Percentiles rank a stretch among this genome's conserved stretches.
These are phyloP conservation scores for Vitis hybrid DNA, from an alignment of 177 flowering plant species.

Conservation along the genomic window DNA sequence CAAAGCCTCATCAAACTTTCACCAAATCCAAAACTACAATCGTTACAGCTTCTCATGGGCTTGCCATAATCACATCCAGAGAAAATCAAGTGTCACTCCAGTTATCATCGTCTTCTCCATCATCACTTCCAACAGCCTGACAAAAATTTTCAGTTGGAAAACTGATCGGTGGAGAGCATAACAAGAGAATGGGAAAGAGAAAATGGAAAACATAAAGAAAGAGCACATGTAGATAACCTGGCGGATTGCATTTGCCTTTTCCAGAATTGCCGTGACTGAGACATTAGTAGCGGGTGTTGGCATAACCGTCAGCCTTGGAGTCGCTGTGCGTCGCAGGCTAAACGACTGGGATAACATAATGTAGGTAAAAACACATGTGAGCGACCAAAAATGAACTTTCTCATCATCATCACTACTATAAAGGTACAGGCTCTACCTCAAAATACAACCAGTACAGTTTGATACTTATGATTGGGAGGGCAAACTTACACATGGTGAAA, in stretches of 20 bases:
- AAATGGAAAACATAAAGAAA: conserved; percentile 1
- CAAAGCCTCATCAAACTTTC: conserved; percentile 6
- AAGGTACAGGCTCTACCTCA: too few species aligned
- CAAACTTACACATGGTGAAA: too few species aligned
- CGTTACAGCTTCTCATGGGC: background rate
- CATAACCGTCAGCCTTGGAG: conserved; percentile 34
- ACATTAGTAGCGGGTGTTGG: conserved; percentile 38
- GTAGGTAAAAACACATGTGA: background rate
- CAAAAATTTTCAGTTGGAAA: background rate
- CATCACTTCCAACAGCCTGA: conserved; percentile 78
- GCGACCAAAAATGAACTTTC: too few species aligned
- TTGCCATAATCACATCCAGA: background rate
- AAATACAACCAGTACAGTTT: too few species aligned
- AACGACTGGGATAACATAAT: conserved; percentile 52
- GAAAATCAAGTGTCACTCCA: conserved; percentile 71
- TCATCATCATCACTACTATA: too few species aligned
- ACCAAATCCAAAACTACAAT: conserved; percentile 8
- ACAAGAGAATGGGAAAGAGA: background rate
- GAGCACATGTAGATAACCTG: conserved; percentile 47
- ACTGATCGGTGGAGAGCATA: background rate
- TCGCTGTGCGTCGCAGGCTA: conserved; percentile 61
- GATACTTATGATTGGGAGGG: too few species aligned
- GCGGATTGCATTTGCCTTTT: conserved; percentile 89
- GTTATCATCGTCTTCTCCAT: conserved; percentile 61
- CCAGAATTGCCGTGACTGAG: conserved; percentile 72